phyloP scores from a whole-genome alignment of 116 monocot genomes.

The Posidonia oceanica region DNA sequence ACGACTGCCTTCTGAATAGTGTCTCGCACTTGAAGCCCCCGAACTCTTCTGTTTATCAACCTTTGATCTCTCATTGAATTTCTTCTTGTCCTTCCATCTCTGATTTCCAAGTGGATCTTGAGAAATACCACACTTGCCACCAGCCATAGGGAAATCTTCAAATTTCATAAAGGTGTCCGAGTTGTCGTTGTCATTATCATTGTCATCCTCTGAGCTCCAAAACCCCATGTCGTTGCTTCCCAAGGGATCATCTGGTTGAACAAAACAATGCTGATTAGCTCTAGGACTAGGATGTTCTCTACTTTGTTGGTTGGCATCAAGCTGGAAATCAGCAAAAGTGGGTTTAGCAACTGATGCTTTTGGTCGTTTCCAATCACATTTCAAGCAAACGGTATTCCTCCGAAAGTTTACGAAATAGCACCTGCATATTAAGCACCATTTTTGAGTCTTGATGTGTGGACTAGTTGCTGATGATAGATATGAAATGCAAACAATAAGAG shows the following conservation, averaged over 20 bases:
- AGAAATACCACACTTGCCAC: constrained; percentile 49
- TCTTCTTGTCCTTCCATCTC: constrained; percentile 52
- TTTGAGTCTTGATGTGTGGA: too few relatives aligned
- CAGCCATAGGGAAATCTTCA: constrained; percentile 47
- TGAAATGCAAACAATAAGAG: neutral
- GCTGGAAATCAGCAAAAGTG: constrained; percentile 4
- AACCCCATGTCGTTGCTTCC: constrained; percentile 19
- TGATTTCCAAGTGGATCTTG: constrained; percentile 18
- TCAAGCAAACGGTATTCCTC: constrained; percentile 61
- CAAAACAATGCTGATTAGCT: neutral
- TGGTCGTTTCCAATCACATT: constrained; percentile 83
- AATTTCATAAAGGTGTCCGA: constrained; percentile 1
- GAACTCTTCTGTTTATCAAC: neutral
- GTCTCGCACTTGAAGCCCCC: neutral
- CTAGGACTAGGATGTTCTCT: constrained; percentile 10
- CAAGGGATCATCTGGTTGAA: constrained; percentile 3
- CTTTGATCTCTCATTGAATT: neutral
- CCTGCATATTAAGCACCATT: constrained; percentile 20
- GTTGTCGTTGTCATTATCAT: neutral
- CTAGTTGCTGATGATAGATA: too few relatives aligned
- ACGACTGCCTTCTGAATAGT: neutral
- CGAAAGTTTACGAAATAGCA: constrained; percentile 83
- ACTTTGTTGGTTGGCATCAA: constrained; percentile 6
- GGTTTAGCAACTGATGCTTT: constrained; percentile 24
- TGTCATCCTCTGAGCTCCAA: constrained; percentile 24